Base-by-base conservation (phyloP, 768 basidiomycete species). In the Mycena floridula region DNA sequence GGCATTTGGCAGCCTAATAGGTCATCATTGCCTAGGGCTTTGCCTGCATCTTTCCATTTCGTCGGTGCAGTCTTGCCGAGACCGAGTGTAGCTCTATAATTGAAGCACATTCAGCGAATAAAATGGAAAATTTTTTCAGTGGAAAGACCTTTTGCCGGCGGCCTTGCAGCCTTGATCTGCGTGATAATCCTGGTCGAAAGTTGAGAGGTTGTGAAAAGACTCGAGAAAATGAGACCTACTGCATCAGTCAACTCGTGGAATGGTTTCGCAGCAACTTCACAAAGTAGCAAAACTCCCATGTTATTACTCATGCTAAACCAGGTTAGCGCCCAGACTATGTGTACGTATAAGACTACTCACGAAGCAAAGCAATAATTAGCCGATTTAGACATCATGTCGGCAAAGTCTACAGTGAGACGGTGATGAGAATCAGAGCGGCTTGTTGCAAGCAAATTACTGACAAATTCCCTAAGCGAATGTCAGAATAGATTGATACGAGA, bases 1-100 rank as follows among this genome's bases (percentile, higher is more conserved):
- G 80, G 80, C 80, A 82, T 81, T 27, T 68, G 58, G 45, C 74
- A 76, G 15, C 79, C 79, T 27, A 63, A 54, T 20, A 82, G 65
- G 16, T 67, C 76, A 7, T 68, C 62, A 51, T 79, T 65, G 25
- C 63, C 68, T 8, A 79, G 58, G 1, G 70, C 70, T 30, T 56
- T 58, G 22, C 77, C 79, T 0, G 78, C 79, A 55, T 81, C 80
- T 53, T 80, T 72, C 80, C 80, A 82, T 9, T 67, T 62, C 1
- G 50, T 59, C 6, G 78, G 80, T 51, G 77, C 77, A 9, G 63
- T 70, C 26, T 59, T 60, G 12, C 80, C 80, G 5, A 79, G 41
- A 44, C 80, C 80, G 48, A 76, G 74, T 16, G 79, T 81, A 9
- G 72, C 65, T 37, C 77, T 79, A 40, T 35, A 43, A 32, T 43